A percentile compares a stretch with the other conserved stretches of the same genome.
Conservation (phyloP, 352 stramenopile genomes). For the Elongisporangium undulatum region DNA sequence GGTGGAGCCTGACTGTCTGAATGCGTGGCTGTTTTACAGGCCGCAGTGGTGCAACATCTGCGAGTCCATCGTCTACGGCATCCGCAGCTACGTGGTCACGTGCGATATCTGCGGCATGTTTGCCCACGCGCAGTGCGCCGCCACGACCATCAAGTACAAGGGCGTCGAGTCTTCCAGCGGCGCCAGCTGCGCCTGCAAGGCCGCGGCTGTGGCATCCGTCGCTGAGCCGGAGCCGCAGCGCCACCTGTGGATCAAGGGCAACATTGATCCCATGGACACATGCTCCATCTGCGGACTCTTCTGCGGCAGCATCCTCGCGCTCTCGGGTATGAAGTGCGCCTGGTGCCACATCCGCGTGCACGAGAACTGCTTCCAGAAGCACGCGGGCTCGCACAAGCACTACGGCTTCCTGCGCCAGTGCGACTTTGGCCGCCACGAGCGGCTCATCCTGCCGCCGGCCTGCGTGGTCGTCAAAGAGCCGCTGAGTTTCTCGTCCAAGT, state of each 20-base stretch:
- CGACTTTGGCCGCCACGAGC: conserved; percentile 62
- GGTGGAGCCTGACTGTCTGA: not conserved
- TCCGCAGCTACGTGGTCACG: conserved; percentile 82
- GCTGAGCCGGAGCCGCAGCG: conserved; percentile 17
- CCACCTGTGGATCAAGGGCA: conserved; percentile 80
- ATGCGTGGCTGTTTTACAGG: conserved; percentile 13
- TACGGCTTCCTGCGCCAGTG: conserved; percentile 42
- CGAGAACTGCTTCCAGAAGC: conserved; percentile 64
- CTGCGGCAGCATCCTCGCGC: conserved; percentile 74
- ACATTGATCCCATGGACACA: conserved; percentile 81
- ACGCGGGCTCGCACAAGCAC: conserved; percentile 15
- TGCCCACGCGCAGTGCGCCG: conserved; percentile 69
- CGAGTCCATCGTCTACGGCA: conserved; percentile 74
- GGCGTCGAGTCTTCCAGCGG: conserved; percentile 9
- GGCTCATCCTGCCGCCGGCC: conserved; percentile 60
- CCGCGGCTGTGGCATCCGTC: conserved; percentile 7
- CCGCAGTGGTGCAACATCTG: conserved; percentile 83
- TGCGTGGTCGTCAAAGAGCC: conserved; percentile 45
- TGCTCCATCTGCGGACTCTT: conserved; percentile 76
- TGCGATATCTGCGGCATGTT: conserved; percentile 85
- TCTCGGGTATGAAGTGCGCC: conserved; percentile 75
- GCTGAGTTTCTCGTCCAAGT: conserved; percentile 37
- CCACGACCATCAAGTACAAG: conserved; percentile 42
- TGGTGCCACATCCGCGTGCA: conserved; percentile 82
- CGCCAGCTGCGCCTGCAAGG: conserved; percentile 14